These are phyloP conservation scores for Neopestalotiopsis sp. DNA, from an alignment of 2,329 filamentous ascomycete species.

Conservation along the genomic window DNA sequence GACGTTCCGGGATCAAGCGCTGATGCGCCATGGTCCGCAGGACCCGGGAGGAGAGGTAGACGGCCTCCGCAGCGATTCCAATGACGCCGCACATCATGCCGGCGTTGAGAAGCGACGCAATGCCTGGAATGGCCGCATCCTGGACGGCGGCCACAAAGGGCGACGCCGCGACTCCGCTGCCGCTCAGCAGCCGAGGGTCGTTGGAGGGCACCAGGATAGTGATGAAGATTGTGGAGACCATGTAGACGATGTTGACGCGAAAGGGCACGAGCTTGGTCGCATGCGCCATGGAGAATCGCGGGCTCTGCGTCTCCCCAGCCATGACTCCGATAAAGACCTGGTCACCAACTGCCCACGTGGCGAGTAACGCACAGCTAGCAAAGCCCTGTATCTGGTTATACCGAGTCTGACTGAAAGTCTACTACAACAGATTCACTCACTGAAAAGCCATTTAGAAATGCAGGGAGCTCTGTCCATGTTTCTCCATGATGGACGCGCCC, in stretches of 20 bases:
- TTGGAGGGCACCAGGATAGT: background rate
- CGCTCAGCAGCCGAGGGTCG: background rate
- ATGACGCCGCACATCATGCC: background rate
- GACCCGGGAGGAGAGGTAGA: background rate
- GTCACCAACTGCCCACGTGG: conserved; percentile 26
- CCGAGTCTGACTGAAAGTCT: too few species aligned
- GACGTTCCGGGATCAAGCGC: background rate
- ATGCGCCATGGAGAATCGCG: conserved; percentile 39
- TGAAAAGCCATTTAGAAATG: conserved; percentile 41
- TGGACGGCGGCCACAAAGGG: background rate
- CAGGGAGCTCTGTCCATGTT: conserved; percentile 36
- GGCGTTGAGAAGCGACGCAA: background rate
- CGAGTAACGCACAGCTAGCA: conserved; percentile 23
- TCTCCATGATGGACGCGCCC: conserved; percentile 36
- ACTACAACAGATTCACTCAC: background rate
- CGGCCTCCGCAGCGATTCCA: background rate
- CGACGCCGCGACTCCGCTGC: background rate
- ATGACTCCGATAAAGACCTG: conserved; percentile 40
- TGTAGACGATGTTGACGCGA: conserved; percentile 36
- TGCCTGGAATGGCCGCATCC: background rate
- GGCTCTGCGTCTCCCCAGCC: conserved; percentile 40
- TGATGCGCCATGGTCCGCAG: background rate
- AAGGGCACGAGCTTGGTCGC: conserved; percentile 37
- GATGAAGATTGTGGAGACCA: conserved; percentile 36
- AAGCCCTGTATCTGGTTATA: background rate